Conservation (phyloP, 139 green algal genomes). For the Astrephomene gubernaculifera region DNA sequence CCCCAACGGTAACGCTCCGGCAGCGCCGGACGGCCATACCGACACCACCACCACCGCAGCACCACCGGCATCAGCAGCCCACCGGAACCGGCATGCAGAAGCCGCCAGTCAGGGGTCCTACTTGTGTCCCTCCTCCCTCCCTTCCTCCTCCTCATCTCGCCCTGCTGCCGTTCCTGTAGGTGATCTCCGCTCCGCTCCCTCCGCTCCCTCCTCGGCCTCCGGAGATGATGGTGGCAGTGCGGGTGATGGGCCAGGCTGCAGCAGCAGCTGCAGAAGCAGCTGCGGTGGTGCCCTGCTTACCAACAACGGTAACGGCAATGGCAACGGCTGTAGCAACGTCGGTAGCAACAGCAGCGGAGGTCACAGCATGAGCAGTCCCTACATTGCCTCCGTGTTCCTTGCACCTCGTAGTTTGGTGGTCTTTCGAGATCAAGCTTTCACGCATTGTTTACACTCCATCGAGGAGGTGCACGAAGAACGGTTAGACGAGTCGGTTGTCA, state of each 20-base stretch:
- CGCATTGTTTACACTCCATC: slow-evolving; percentile 72
- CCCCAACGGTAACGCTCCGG: too few relatives aligned
- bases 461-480: slow-evolving; percentile 58
- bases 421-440: slow-evolving; percentile 70
- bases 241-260: too few relatives aligned
- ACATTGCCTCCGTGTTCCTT: slow-evolving; percentile 58
- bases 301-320: not conserved
- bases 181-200: not conserved
- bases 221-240: too few relatives aligned
- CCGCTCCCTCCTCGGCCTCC: not conserved
- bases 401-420: slow-evolving; percentile 72
- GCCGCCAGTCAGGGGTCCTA: too few relatives aligned
- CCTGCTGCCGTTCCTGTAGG: too few relatives aligned
- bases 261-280: not conserved
- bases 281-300: too few relatives aligned
- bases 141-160: too few relatives aligned
- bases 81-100: too few relatives aligned
- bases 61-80: too few relatives aligned
- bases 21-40: too few relatives aligned
- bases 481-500: slow-evolving; percentile 49
- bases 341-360: not conserved
- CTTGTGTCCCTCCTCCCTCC: too few relatives aligned
- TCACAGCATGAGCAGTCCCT: not conserved
- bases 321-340: not conserved
- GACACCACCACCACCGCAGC: too few relatives aligned